Evolutionary conservation across 768 basidiomycete species (phyloP).

Genomic region (Fistulinella prunicolor): DNA sequence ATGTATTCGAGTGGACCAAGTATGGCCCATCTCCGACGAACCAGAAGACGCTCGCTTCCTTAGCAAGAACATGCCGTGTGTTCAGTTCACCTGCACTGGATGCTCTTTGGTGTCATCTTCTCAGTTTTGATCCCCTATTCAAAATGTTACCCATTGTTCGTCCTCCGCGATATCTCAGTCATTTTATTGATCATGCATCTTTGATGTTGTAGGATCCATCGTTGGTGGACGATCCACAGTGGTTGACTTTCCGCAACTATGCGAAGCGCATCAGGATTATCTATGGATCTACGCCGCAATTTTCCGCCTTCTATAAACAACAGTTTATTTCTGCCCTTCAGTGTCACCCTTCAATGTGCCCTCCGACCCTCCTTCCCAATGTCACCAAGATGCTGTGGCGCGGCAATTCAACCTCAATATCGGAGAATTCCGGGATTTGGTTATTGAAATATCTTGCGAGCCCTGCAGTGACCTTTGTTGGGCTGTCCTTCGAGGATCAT

Average conservation of each 20-base stretch:
- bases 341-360: constrained; percentile 2
- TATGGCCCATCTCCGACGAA: too few species aligned
- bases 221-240: constrained; percentile 9
- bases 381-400: constrained; percentile 15
- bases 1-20: too few species aligned
- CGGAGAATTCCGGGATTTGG: constrained; percentile 7
- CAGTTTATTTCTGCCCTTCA: constrained; percentile 7
- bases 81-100: constrained; percentile 17
- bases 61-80: constrained; percentile 12
- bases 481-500: constrained; percentile 7
- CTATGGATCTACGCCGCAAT: neutral
- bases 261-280: constrained; percentile 20
- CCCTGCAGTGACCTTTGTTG: constrained; percentile 10
- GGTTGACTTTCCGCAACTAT: constrained; percentile 22
- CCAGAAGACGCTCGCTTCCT: constrained; percentile 6
- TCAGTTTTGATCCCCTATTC: constrained; percentile 12
- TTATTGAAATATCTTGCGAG: constrained; percentile 13
- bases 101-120: constrained; percentile 11
- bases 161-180: neutral
- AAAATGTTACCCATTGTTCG: constrained; percentile 2
- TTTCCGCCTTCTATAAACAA: neutral
- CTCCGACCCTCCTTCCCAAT: constrained; percentile 25
- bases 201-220: neutral
- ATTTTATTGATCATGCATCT: neutral
- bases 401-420: constrained; percentile 1